phyloP scores from a whole-genome alignment of 2,329 filamentous ascomycete species.

The Diaporthe aspalathi region DNA sequence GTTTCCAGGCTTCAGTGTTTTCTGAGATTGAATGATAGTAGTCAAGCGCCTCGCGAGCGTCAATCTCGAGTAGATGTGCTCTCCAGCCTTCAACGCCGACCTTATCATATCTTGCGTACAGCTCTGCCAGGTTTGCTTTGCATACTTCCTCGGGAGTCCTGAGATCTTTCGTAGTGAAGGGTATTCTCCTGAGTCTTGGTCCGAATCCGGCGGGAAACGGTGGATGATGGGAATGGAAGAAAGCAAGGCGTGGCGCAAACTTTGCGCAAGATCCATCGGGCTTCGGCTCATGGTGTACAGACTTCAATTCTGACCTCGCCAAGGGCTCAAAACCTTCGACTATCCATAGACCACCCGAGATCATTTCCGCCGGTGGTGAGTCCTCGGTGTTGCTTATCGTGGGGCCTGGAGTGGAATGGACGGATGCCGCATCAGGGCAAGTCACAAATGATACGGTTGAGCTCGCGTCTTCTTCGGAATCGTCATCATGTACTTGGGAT shows the following conservation, averaged over 20 bases:
- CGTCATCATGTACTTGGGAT: background rate
- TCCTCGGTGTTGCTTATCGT: too few relatives aligned
- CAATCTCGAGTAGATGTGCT: background rate
- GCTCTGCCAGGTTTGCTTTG: background rate
- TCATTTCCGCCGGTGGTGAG: too few relatives aligned
- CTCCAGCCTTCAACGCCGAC: background rate
- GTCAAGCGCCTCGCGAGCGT: rapidly evolving
- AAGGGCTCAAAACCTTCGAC: too few relatives aligned
- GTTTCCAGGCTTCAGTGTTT: background rate
- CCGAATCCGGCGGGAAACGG: too few relatives aligned
- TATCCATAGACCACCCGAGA: too few relatives aligned
- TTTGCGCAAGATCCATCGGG: too few relatives aligned
- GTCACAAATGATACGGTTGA: background rate
- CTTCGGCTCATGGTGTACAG: too few relatives aligned
- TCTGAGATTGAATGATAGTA: rapidly evolving
- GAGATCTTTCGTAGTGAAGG: background rate
- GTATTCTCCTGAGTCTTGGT: too few relatives aligned
- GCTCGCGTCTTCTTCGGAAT: background rate
- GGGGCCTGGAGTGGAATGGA: background rate
- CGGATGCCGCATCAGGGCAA: background rate
- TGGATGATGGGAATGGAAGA: too few relatives aligned
- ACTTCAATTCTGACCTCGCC: too few relatives aligned
- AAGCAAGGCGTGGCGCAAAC: too few relatives aligned
- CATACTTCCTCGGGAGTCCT: background rate
- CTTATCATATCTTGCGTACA: background rate